Base-by-base conservation (phyloP, 805 yeast species). In the Saccharomycopsis guyanensis region DNA sequence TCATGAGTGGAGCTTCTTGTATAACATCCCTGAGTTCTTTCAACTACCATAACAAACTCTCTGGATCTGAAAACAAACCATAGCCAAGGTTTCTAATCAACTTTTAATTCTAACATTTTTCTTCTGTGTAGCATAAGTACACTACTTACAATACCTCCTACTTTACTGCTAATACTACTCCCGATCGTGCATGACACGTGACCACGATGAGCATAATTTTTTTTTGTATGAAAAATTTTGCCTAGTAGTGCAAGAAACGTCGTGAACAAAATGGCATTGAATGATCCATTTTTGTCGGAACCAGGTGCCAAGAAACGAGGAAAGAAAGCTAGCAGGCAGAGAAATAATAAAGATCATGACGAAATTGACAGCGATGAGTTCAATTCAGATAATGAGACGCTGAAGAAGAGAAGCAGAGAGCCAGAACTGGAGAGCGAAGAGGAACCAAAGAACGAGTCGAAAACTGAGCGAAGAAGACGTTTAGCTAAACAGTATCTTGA, bases 401-500 rank as follows among this genome's bases (percentile, higher is more conserved):
- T 12, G 16, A 37, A 33, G 24, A 75, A 67, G 34, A 70, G 68
- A 33, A 71, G 68, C 12, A 68, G 66, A 40, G 71, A 62, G 10
- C 58, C 62, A 1, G 55, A 52, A 24, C 64, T 57, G 19, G 73
- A 68, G 34, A 62, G 51, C 8, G 72, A 67, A 20, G 69, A 66
- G n/a, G 91, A 82, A 27, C 94, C 82, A 55, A 77, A 79, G 53
- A 77, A 69, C 13, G 97, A 91, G 63, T 76, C 78, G 40, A 94
- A 89, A 6, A 94, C 96, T 0, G 98, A 93, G 59, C 88, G 86
- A 64, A 78, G 98, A 64, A 77, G 98, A 65, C 72, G 97, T 59
- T 71, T 93, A 50, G 97, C 97, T 15, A 88, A 88, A 63, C 93
- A 89, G 63, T 93, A 93, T 63, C 68, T 93, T 52, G 88, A 82